These are phyloP conservation scores for Pseudogymnoascus sp. DNA, from an alignment of 2,329 filamentous ascomycete species.

Conservation along the genomic window DNA sequence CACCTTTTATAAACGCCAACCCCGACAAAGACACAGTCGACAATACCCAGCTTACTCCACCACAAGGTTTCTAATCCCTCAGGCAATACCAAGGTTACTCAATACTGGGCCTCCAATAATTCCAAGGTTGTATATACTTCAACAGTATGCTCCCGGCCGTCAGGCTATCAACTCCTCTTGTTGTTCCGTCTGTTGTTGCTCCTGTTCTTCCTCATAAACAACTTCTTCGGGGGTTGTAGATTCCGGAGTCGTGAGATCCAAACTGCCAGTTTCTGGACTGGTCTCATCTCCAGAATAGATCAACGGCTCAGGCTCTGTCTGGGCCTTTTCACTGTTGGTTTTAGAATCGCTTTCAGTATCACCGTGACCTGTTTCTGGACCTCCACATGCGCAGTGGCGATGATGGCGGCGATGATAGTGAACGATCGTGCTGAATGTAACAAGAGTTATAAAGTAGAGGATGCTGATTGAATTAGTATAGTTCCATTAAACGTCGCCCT, in stretches of 20 bases:
- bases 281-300: not conserved
- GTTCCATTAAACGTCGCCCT: not conserved
- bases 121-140: not conserved
- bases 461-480: not conserved
- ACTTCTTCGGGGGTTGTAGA: not conserved
- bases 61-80: not conserved
- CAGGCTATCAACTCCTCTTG: not conserved
- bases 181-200: not conserved
- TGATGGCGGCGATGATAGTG: not conserved
- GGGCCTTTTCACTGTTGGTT: not conserved
- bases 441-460: constrained; percentile 1
- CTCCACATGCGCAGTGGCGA: not conserved
- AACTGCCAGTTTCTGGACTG: not conserved
- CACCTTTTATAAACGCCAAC: not conserved
- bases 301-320: not conserved
- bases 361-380: not conserved
- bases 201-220: not conserved
- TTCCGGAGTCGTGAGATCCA: not conserved
- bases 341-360: not conserved
- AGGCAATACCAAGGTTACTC: not conserved
- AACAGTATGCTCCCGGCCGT: not conserved
- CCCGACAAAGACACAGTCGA: not conserved
- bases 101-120: not conserved
- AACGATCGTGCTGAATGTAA: not conserved
- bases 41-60: not conserved